Base-by-base conservation (phyloP, 176 grass and related monocot species). In the Phragmites australis region DNA sequence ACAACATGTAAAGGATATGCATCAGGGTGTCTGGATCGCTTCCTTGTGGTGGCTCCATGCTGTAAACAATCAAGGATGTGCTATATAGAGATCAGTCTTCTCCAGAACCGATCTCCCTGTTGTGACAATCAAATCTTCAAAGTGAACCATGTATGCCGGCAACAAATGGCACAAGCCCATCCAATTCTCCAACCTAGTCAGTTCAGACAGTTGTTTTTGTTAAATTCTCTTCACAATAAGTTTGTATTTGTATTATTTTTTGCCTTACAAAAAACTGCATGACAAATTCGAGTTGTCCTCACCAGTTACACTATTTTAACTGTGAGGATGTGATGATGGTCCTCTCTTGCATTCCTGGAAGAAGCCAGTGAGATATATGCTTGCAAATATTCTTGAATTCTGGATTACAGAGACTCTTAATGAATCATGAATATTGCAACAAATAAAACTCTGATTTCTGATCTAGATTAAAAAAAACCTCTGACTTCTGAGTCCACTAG, bases 181-280 rank as follows among this genome's bases (percentile, higher is more conserved):
- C 94, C 94, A 53, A 97, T 75, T 90, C 94, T 93, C 94, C 94
- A 97, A 70, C 94, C 94, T 97, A 68, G 30, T 66, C 21, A 58
- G 17, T 68, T 50, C 72, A 56, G 18, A 21, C 30, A 67, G 34
- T 37, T 62, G 5, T 21, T 32, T 32, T 31, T 46, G 12, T 76
- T 6, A 71, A 37, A 26, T 61, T 47, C 18, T 13, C 43, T 44
- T 77, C 16, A 21, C 19, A 37, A 37, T 9, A 45, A 34, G 7
- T 80, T 49, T 45, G 6, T 68, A 15, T 71, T n/a, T 37, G 6
- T 17, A 74, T 16, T 61, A 25, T 8, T 70, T 2, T 31, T 51
- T 64, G 32, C 4, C 0, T 55, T 32, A 64, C 47, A 27, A 50
- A 40, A 62, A 76, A 76, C 1, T n/a, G 7, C 0, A 11, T 22